These are phyloP conservation scores for Platanus orientalis DNA, from an alignment of 164 flowering plant genomes.

Conservation along the genomic window DNA sequence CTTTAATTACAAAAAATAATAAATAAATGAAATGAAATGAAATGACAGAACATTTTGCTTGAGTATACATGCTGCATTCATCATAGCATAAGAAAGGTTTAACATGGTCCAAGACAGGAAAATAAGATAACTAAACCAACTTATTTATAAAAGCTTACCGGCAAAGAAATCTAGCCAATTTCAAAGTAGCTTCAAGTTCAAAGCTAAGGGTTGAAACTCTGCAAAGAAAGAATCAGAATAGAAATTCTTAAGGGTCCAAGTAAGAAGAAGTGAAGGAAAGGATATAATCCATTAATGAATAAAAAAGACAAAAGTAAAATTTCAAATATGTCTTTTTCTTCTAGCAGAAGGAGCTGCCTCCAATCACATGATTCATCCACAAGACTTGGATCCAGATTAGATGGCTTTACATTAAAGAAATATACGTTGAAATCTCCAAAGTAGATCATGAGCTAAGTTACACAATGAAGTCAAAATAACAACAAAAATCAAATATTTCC, in stretches of 20 bases:
- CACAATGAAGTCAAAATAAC: too few relatives aligned
- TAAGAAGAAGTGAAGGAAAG: neutral
- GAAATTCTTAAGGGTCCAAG: neutral
- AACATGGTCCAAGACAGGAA: neutral
- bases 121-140: neutral
- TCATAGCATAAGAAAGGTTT: neutral
- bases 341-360: neutral
- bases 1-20: too few relatives aligned
- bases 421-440: too few relatives aligned
- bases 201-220: slow-evolving; percentile 97
- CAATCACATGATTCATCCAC: neutral
- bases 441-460: too few relatives aligned
- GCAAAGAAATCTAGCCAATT: slow-evolving; percentile 95
- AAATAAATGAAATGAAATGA: too few relatives aligned
- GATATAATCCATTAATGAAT: neutral
- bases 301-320: neutral
- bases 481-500: too few relatives aligned
- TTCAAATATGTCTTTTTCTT: neutral
- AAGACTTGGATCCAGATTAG: neutral
- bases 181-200: slow-evolving; percentile 93
- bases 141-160: slow-evolving; percentile 42
- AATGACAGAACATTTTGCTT: too few relatives aligned
- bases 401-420: too few relatives aligned
- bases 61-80: neutral
- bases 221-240: slow-evolving; percentile 25